Conservation (phyloP, 2,329 filamentous ascomycete genomes). For the Nothopassalora personata region DNA sequence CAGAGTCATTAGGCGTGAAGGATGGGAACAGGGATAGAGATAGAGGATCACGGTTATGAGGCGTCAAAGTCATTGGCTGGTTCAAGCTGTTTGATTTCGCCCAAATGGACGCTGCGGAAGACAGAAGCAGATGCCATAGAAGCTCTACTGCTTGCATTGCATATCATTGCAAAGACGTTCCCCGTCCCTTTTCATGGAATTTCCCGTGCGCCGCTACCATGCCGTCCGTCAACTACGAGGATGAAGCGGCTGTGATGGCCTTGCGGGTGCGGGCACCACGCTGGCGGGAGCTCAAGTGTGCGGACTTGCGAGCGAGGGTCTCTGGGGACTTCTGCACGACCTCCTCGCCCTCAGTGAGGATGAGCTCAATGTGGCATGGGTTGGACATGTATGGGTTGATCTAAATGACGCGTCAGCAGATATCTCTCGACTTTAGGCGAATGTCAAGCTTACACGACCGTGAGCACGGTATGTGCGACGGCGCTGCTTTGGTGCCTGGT, state of each 20-base stretch:
- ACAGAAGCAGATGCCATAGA: constrained; percentile 11
- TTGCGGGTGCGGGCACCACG: constrained; percentile 64
- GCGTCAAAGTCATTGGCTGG: not conserved
- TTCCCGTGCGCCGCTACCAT: constrained; percentile 9
- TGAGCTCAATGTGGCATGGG: constrained; percentile 99
- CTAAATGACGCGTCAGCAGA: constrained; percentile 42
- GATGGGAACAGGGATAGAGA: constrained; percentile 8
- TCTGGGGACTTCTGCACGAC: constrained; percentile 82
- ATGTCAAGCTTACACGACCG: constrained; percentile 77
- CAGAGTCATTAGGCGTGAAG: constrained; percentile 6
- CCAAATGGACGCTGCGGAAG: constrained; percentile 11
- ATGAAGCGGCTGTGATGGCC: constrained; percentile 48
- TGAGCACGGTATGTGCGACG: constrained; percentile 99
- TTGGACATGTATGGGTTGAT: constrained; percentile 99
- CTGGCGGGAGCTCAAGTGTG: constrained; percentile 82
- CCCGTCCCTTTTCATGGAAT: constrained; percentile 6
- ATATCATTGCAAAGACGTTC: constrained; percentile 7
- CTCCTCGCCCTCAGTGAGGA: constrained; percentile 97
- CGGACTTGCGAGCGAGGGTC: constrained; percentile 51
- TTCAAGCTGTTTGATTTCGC: constrained; percentile 13
- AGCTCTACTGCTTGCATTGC: constrained; percentile 7
- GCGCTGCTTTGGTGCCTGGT: constrained; percentile 99
- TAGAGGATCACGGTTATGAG: constrained; percentile 18
- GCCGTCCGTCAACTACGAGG: constrained; percentile 20
- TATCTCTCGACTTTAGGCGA: not conserved